Evolutionary conservation across 1,284 basidiomycete species (phyloP), one percentile per base, ranked within the genome.

Genomic region (Agroathelia rolfsii): DNA sequence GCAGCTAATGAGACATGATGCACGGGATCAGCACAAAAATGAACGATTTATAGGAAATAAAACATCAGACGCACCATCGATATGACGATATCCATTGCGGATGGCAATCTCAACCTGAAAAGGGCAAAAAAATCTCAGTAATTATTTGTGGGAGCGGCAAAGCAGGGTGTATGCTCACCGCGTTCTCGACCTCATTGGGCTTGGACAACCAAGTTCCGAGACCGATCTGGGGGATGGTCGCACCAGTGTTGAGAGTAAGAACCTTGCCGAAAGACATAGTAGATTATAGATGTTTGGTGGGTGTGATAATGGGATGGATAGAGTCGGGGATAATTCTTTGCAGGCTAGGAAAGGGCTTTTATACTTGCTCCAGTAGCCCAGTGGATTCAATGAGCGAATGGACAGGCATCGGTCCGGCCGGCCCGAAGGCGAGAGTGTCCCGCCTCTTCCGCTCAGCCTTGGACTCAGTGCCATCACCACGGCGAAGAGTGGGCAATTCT

Each of bases 141-240:
- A n/a, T 34, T 34, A 17, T 37, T 18, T 30, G 30, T 8, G 32
- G 36, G 13, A 30, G 32, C 28, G 31, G 24, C 17, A 18, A 27
- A 12, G 30, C 15, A 31, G 12, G 15, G 35, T 15, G 13, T n/a
- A 13, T 12, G 61, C 71, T 28, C 48, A 81, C 77, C 35, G 85
- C 80, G 31, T 69, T 64, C 56, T 79, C 78, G 36, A 88, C 87
- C 53, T 89, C 80, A 16, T 76, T 66, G 11, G 80, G 78, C 49
- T 75, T 63, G 15, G 81, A 80, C 33, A 76, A 65, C 86, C 85
- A 90, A 17, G 86, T 89, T 6, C 86, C 86, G 25, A 88, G 68
- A 28, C 87, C 87, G 47, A 86, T 73, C 56, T 79, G 72, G 26
- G 79, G 80, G 41, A 86, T 59, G 34, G 53, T 45, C 24, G 58